Evolutionary conservation across 495 filamentous ascomycete genomes (phyloP).

Genomic region (Penicillium tannophilum): DNA sequence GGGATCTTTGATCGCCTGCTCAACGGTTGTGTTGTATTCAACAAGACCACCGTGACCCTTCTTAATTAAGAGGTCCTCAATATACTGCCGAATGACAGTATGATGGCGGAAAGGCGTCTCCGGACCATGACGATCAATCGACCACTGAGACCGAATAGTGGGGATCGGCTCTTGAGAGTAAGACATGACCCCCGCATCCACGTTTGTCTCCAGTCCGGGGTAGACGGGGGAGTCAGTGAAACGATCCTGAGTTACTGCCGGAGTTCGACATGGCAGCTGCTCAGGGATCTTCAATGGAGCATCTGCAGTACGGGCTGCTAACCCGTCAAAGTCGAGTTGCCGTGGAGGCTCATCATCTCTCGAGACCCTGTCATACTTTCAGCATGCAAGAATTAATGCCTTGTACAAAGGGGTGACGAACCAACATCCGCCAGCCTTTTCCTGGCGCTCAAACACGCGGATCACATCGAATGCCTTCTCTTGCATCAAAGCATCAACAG

Average conservation of each 20-base stretch:
- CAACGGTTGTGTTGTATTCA: slow-evolving; percentile 46
- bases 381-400: background rate
- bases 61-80: slow-evolving; percentile 39
- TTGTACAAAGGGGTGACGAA: slow-evolving; percentile 26
- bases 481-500: slow-evolving; percentile 57
- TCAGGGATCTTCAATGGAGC: slow-evolving; percentile 47
- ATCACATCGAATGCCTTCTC: slow-evolving; percentile 58
- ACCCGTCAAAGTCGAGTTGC: slow-evolving; percentile 39
- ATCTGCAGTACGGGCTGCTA: slow-evolving; percentile 52
- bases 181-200: slow-evolving; percentile 42
- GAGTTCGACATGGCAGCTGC: slow-evolving; percentile 46
- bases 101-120: slow-evolving; percentile 46
- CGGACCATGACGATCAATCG: slow-evolving; percentile 35
- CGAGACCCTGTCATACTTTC: slow-evolving; percentile 39
- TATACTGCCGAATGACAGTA: slow-evolving; percentile 38
- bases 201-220: slow-evolving; percentile 42
- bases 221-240: slow-evolving; percentile 51
- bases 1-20: slow-evolving; percentile 36
- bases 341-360: slow-evolving; percentile 35
- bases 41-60: slow-evolving; percentile 40
- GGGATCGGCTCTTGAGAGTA: slow-evolving; percentile 44
- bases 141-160: slow-evolving; percentile 34
- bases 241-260: slow-evolving; percentile 44
- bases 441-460: slow-evolving; percentile 61
- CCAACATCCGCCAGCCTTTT: slow-evolving; percentile 61